These are phyloP conservation scores for Chaetomiaceae sp. DNA, from an alignment of 2,329 filamentous ascomycete species.

Conservation along the genomic window DNA sequence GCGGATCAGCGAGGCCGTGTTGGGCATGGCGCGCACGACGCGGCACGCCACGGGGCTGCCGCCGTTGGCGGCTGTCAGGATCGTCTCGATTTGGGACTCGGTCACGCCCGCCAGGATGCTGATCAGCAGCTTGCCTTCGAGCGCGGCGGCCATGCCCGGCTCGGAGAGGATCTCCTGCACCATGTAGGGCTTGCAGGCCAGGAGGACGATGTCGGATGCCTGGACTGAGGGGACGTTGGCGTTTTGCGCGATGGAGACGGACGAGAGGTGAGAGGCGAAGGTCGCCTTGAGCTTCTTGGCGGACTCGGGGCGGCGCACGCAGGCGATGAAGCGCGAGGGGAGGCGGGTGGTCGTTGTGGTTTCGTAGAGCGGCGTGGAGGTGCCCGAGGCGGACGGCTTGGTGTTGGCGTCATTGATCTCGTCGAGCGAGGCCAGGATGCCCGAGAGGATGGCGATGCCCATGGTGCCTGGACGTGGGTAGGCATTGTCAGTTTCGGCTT, in stretches of 20 bases:
- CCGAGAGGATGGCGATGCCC: constrained; percentile 78
- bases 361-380: constrained; percentile 42
- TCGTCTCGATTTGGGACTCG: constrained; percentile 60
- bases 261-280: constrained; percentile 57
- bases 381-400: constrained; percentile 41
- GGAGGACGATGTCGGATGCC: constrained; percentile 66
- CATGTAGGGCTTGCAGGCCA: constrained; percentile 78
- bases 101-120: constrained; percentile 76
- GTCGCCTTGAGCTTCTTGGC: constrained; percentile 63
- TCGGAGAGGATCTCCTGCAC: constrained; percentile 62
- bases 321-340: constrained; percentile 74
- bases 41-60: constrained; percentile 43
- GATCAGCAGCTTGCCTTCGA: constrained; percentile 75
- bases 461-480: constrained; percentile 66
- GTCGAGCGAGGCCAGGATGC: constrained; percentile 66
- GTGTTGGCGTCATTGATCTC: constrained; percentile 16
- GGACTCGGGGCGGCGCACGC: constrained; percentile 65
- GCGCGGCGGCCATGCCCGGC: constrained; percentile 64
- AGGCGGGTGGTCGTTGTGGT: constrained; percentile 47
- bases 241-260: constrained; percentile 63
- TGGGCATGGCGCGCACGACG: constrained; percentile 77
- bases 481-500: constrained; percentile 13
- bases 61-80: constrained; percentile 51
- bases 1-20: constrained; percentile 72
- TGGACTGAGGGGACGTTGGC: constrained; percentile 65